phyloP scores from a whole-genome alignment of 345 rosid species.

The Syzygium oleosum region DNA sequence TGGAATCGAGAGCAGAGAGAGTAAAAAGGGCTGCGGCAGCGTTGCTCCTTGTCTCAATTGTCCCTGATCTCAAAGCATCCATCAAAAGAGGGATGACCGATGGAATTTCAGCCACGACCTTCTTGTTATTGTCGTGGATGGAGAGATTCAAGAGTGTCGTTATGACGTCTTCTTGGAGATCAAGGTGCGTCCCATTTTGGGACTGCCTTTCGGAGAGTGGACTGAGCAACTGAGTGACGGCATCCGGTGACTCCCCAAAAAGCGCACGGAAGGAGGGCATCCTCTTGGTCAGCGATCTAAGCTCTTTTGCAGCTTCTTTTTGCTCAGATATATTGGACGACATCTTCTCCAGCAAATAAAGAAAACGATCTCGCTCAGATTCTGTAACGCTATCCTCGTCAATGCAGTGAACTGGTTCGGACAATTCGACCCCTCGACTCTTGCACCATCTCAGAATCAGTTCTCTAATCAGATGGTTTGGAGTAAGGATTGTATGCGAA shows the following conservation, averaged over 20 bases:
- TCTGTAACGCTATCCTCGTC: conserved; percentile 46
- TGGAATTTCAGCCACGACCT: conserved; percentile 74
- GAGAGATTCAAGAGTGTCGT: conserved; percentile 84
- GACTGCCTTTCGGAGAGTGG: conserved; percentile 41
- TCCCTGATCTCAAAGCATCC: conserved; percentile 61
- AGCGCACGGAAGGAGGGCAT: conserved; percentile 70
- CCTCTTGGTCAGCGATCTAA: conserved; percentile 57
- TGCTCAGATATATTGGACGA: conserved; percentile 44
- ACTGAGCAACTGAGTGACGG: conserved; percentile 50
- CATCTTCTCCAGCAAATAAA: conserved; percentile 57
- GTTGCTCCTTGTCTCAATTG: conserved; percentile 67
- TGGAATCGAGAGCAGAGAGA: conserved; percentile 78
- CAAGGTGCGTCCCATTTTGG: conserved; percentile 25
- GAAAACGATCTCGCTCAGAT: conserved; percentile 53
- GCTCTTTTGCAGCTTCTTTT: conserved; percentile 74
- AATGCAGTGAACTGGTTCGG: conserved; percentile 18
- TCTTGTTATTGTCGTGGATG: conserved; percentile 90
- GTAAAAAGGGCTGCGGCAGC: conserved; percentile 95
- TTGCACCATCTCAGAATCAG: conserved; percentile 85
- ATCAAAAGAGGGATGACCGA: conserved; percentile 65
- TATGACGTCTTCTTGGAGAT: conserved; percentile 84
- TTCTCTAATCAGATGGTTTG: conserved; percentile 64
- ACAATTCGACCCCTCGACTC: conserved; percentile 43
- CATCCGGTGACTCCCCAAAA: conserved; percentile 53
- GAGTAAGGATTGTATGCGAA: conserved; percentile 55